Base-by-base conservation (phyloP, 1,284 basidiomycete genomes). In the Stygiomarasmius scandens region DNA sequence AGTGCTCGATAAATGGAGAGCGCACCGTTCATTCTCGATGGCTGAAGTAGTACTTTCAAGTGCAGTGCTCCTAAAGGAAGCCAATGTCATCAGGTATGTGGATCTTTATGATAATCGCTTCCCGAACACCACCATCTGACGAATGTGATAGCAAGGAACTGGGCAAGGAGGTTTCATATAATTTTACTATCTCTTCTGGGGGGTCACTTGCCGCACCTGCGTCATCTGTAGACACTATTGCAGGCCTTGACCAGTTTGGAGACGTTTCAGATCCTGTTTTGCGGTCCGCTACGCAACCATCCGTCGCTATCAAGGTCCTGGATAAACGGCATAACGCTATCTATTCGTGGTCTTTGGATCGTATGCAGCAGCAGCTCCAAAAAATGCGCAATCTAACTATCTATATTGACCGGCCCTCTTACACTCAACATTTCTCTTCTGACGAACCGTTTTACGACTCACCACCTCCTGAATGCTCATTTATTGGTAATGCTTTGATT, bases 311-410 rank as follows among this genome's bases (percentile, higher is more conserved):
- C 75, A 98, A 96, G 72, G 91, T 98, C 41, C 77, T 98, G 25
- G 96, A 97, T 76, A 88, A 89, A 68, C 84, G 86, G 49, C 85
- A 95, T 67, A 89, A 87, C 58, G 90, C 92, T 32, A 86, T 96
- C 56, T 96, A 95, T 69, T 81, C 87, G 4, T 99, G 96, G 96
- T 95, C 94, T 16, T 75, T 96, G 41, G 87, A 92, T 63, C 87
- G 93, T 48, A 85, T 98, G 68, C 87, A 91, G 63, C 90, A 93
- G 64, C 94, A 96, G 60, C 77, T 98, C 6, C 87, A 89, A 61
- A 90, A 93, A 63, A 99, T 99, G 96, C 89, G 95, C 48, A 96
- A 96, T 69, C 79, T 96, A 32, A 93, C 90, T 20, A 88, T 88
- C n/a, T 95, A 95, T 71, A 92, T 96, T 65, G 92, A 95, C 72